phyloP scores from a whole-genome alignment of 2,329 filamentous ascomycete genomes.

The Pseudopyrenochaeta lycopersici region DNA sequence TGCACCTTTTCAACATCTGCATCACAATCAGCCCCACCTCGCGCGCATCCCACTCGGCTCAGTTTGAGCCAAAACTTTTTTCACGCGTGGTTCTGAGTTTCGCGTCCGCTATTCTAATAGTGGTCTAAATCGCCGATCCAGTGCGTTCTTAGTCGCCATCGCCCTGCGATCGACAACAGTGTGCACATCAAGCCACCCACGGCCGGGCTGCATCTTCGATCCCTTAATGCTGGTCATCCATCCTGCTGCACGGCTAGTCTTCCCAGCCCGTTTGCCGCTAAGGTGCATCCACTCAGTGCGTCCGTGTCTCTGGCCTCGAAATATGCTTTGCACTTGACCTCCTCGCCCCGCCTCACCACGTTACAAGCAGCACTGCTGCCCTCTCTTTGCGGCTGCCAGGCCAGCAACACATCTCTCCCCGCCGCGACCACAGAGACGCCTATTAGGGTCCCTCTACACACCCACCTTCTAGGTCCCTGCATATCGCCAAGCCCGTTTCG shows the following conservation, averaged over 20 bases:
- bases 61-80: conserved; percentile 9
- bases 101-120: conserved; percentile 16
- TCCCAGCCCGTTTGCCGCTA: not conserved
- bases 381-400: conserved; percentile 13
- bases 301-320: conserved; percentile 3
- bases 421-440: conserved; percentile 9
- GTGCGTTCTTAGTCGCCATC: conserved; percentile 1
- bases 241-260: conserved; percentile 4
- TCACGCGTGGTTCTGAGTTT: conserved; percentile 3
- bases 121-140: conserved; percentile 25
- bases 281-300: conserved; percentile 4
- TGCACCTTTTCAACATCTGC: not conserved
- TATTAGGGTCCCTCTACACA: conserved; percentile 14
- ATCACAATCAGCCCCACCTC: not conserved
- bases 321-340: conserved; percentile 17
- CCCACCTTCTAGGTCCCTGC: conserved; percentile 29
- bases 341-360: conserved; percentile 8
- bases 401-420: conserved; percentile 5
- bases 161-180: conserved; percentile 24
- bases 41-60: not conserved
- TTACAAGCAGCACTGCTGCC: conserved; percentile 10
- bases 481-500: conserved; percentile 24
- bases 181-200: conserved; percentile 24
- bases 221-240: conserved; percentile 7
- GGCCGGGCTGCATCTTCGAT: conserved; percentile 1